These are phyloP conservation scores for Gleditsia sinensis DNA, from an alignment of 306 rosid genomes.

Conservation along the genomic window DNA sequence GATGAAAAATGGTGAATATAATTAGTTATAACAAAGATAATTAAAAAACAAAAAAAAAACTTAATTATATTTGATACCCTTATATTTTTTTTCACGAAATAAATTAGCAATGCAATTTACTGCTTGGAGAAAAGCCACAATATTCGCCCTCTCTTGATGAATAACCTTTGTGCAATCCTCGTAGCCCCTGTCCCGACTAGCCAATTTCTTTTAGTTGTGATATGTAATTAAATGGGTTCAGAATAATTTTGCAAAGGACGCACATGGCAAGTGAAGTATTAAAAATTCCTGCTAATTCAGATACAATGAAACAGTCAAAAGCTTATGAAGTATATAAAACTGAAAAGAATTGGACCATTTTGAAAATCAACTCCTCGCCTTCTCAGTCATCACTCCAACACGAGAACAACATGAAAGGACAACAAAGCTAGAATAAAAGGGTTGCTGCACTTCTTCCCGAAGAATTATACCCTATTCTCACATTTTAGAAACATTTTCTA, in stretches of 20 bases:
- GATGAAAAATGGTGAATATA: not conserved
- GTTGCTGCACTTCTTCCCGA: slow-evolving; percentile 32
- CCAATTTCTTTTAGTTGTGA: slow-evolving; percentile 2
- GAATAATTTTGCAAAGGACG: slow-evolving; percentile 7
- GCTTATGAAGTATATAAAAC: slow-evolving; percentile 30
- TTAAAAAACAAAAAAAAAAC: not conserved
- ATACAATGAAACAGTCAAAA: slow-evolving; percentile 32
- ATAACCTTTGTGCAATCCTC: not conserved
- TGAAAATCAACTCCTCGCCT: slow-evolving; percentile 49
- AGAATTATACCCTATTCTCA: slow-evolving; percentile 43
- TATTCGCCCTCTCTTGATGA: too few species aligned
- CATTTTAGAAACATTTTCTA: slow-evolving; percentile 53
- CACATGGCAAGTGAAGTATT: slow-evolving; percentile 14
- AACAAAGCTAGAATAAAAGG: slow-evolving; percentile 51
- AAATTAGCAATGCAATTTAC: not conserved
- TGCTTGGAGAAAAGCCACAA: not conserved
- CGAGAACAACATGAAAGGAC: slow-evolving; percentile 46
- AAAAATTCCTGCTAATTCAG: slow-evolving; percentile 25
- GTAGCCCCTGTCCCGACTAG: not conserved
- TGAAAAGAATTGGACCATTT: slow-evolving; percentile 43
- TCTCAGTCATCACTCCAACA: slow-evolving; percentile 51
- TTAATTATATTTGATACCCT: too few species aligned
- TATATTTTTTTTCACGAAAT: not conserved
- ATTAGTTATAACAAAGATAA: too few species aligned
- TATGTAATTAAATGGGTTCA: slow-evolving; percentile 6